phyloP scores from a whole-genome alignment of 2,329 filamentous ascomycete genomes.

The Rutstroemia sydowiana region DNA sequence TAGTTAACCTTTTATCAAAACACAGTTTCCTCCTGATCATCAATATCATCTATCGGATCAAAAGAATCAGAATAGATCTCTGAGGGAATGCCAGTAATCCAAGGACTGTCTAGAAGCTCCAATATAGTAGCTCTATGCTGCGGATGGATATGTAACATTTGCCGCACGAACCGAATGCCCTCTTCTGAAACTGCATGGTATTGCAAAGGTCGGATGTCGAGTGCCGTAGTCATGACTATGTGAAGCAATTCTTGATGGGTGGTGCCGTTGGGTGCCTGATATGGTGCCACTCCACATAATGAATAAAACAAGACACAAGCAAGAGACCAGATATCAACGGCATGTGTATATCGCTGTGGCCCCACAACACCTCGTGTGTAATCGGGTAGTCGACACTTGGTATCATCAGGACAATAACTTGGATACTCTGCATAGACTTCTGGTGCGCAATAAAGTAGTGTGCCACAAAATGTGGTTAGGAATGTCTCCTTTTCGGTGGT shows the following conservation, averaged over 20 bases:
- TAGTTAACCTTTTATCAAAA: too few relatives aligned
- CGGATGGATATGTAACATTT: conserved; percentile 79
- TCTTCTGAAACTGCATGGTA: conserved; percentile 50
- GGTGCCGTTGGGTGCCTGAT: conserved; percentile 67
- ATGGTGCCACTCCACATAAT: conserved; percentile 74
- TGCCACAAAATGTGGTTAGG: conserved; percentile 92
- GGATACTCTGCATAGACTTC: conserved; percentile 80
- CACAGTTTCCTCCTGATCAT: conserved; percentile 21
- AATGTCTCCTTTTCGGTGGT: conserved; percentile 78
- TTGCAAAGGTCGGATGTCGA: conserved; percentile 60
- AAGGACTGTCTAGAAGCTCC: conserved; percentile 64
- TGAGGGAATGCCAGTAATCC: conserved; percentile 45
- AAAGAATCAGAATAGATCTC: too few relatives aligned
- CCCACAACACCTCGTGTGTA: conserved; percentile 23
- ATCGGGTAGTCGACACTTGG: conserved; percentile 37
- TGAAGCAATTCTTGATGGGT: conserved; percentile 73
- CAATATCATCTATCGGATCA: too few relatives aligned
- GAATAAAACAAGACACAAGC: conserved; percentile 87
- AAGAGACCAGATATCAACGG: conserved; percentile 93
- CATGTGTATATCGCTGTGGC: conserved; percentile 70
- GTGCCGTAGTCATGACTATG: conserved; percentile 72
- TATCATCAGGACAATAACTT: conserved; percentile 61
- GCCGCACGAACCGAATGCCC: conserved; percentile 65
- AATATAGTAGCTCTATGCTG: conserved; percentile 66
- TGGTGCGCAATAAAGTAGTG: conserved; percentile 88